Percentiles rank a stretch among this genome's conserved stretches.
Evolutionary conservation across 805 yeast species (phyloP).

Genomic region (Ogataea nitratoaversa): DNA sequence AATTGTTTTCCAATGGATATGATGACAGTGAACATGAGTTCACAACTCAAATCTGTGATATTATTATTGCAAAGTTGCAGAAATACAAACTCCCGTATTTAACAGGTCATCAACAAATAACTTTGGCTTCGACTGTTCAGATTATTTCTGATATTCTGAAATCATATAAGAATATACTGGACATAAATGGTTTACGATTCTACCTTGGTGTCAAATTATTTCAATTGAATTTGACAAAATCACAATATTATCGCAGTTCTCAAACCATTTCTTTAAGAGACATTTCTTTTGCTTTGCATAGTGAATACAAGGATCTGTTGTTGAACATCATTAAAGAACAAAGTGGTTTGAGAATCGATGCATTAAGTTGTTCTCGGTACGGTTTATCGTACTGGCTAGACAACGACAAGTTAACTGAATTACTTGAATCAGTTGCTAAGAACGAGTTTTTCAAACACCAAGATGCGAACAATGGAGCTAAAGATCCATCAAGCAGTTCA

Average conservation of each 20-base stretch:
- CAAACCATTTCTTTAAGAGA: constrained; percentile 69
- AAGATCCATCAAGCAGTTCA: constrained; percentile 71
- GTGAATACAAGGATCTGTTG: constrained; percentile 69
- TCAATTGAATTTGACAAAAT: constrained; percentile 38
- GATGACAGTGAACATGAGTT: constrained; percentile 23
- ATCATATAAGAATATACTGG: constrained; percentile 41
- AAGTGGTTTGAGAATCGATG: constrained; percentile 43
- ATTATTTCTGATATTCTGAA: constrained; percentile 55
- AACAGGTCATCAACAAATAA: constrained; percentile 88
- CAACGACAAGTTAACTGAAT: constrained; percentile 39
- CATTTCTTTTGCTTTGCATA: constrained; percentile 81
- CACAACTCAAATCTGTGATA: constrained; percentile 32
- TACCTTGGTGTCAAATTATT: constrained; percentile 67
- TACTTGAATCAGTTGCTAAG: constrained; percentile 67
- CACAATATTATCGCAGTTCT: background rate
- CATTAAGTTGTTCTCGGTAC: constrained; percentile 56
- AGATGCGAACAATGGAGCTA: constrained; percentile 39
- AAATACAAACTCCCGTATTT: constrained; percentile 69
- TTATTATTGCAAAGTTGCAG: constrained; percentile 56
- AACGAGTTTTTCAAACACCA: constrained; percentile 50
- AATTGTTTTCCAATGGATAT: constrained; percentile 22
- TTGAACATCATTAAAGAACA: constrained; percentile 44
- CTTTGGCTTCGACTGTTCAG: constrained; percentile 65
- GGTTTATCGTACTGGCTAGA: constrained; percentile 74
- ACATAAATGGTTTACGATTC: constrained; percentile 66